Base-by-base conservation (phyloP, 2,329 filamentous ascomycete genomes). In the Fusarium newnesense region DNA sequence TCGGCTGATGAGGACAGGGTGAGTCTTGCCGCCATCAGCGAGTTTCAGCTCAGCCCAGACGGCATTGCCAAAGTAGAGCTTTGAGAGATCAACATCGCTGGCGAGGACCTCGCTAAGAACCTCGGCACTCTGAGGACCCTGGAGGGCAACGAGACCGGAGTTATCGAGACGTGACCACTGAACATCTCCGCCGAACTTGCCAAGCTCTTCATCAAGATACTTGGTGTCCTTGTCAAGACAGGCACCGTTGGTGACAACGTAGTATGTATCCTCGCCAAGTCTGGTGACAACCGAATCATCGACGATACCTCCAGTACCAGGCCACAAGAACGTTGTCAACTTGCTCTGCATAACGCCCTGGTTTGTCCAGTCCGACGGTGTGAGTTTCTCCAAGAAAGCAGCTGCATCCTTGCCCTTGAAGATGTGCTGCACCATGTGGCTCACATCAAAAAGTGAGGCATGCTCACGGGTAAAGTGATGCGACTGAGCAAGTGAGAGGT, bases 181-280 rank as follows among this genome's bases (percentile, higher is more conserved):
- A n/a, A 85, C 83, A 47, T 85, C 84, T 44, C 87, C 86, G 69
- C 88, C 87, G 60, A 87, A 85, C 73, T 86, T 83, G 73, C 85
- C 84, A 58, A 98, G 87, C 81, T 97, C 90, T 67, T 89, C 85
- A 49, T 86, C 86, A 26, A 99, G 84, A 82, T 95, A 98, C 58
- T 87, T 88, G 69, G 93, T 86, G 83, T 98, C 96, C 85, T 98
- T 98, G 52, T 95, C 92, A 60, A 95, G 89, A 83, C 95, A 97
- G 42, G 91, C 96, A 32, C 96, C 96, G 81, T 99, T 99, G 73
- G 95, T 97, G 69, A 99, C 96, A 65, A 98, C 91, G 83, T 98
- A 97, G 86, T 95, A 98, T 60, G 88, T 83, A 66, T 94, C 89
- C 62, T 88, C 87, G 32, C 86, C 88, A n/a, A 97, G 87, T 69